A percentile compares a stretch with the other conserved stretches of the same genome.
Conservation (phyloP, 768 basidiomycete species). For the Leccinum uliginosum region DNA sequence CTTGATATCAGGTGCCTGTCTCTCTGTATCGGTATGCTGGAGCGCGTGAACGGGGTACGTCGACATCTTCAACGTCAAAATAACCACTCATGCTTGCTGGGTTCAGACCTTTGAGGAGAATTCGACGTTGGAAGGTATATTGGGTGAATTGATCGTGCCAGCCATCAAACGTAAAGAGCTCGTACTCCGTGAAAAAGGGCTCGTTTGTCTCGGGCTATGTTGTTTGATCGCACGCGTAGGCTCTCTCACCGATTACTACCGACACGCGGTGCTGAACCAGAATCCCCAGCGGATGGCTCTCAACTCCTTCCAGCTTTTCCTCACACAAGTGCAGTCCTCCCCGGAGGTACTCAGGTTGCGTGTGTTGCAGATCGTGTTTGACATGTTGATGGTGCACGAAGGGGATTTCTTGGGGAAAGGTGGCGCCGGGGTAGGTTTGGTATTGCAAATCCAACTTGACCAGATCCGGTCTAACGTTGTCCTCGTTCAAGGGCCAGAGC, state of each 20-base stretch:
- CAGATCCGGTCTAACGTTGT: not conserved
- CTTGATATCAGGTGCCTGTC: constrained; percentile 73
- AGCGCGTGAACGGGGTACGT: constrained; percentile 80
- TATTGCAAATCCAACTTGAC: not conserved
- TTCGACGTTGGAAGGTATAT: constrained; percentile 60
- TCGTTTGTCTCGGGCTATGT: constrained; percentile 68
- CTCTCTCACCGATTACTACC: not conserved
- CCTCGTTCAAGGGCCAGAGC: constrained; percentile 27
- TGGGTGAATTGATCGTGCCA: constrained; percentile 85
- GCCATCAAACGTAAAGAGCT: constrained; percentile 87
- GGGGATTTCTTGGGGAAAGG: constrained; percentile 53
- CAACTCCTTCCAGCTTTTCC: constrained; percentile 75
- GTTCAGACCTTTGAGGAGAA: constrained; percentile 58
- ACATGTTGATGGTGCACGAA: constrained; percentile 83
- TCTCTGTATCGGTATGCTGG: constrained; percentile 79
- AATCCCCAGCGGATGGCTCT: constrained; percentile 27
- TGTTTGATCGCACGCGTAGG: constrained; percentile 62
- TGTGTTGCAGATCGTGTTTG: constrained; percentile 79
- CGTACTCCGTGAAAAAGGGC: constrained; percentile 54
- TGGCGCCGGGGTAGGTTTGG: constrained; percentile 28
- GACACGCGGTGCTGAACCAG: not conserved
- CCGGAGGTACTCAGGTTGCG: constrained; percentile 63
- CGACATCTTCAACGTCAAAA: not conserved
- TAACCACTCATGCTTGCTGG: not conserved
- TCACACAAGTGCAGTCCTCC: constrained; percentile 63